A percentile compares a stretch with the other conserved stretches of the same genome.
phyloP scores from a whole-genome alignment of 305 asterid species.

The Solanum chacoense region DNA sequence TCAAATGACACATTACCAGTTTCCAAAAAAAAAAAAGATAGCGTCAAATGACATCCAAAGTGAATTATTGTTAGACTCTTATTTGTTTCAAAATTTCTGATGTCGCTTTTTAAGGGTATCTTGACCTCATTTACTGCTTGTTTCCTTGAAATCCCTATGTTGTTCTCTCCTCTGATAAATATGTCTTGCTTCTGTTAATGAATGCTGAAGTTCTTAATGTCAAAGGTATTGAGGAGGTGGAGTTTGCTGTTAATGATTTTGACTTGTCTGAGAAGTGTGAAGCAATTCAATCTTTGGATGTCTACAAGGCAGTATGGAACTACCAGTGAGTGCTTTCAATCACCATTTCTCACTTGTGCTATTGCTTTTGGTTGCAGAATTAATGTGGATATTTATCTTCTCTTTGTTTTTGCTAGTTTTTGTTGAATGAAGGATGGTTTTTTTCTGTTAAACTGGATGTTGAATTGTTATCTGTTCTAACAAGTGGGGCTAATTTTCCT shows the following conservation, averaged over 20 bases:
- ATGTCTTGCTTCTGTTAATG: background rate
- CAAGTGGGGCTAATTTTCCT: background rate
- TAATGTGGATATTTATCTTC: background rate
- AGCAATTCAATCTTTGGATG: constrained; percentile 65
- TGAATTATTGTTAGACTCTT: background rate
- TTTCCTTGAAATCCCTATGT: background rate
- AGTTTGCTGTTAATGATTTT: constrained; percentile 44
- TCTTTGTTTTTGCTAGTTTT: background rate
- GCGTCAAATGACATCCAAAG: background rate
- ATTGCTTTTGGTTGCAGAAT: constrained; percentile 4
- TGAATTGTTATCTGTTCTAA: background rate
- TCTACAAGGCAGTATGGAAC: constrained; percentile 67
- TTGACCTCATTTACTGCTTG: background rate
- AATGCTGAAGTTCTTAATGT: background rate
- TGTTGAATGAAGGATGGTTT: background rate
- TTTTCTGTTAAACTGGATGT: background rate
- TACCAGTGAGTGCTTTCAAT: constrained; percentile 51
- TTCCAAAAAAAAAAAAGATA: background rate
- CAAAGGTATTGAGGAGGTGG: constrained; percentile 46
- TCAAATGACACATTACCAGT: background rate
- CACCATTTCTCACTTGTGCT: constrained; percentile 5
- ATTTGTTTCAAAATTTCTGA: background rate
- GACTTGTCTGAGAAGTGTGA: constrained; percentile 58
- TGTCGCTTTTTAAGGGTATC: background rate
- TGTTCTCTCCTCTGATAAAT: background rate